Conservation (phyloP, 73 alveolate genomes). For the Tetrahymena borealis region DNA sequence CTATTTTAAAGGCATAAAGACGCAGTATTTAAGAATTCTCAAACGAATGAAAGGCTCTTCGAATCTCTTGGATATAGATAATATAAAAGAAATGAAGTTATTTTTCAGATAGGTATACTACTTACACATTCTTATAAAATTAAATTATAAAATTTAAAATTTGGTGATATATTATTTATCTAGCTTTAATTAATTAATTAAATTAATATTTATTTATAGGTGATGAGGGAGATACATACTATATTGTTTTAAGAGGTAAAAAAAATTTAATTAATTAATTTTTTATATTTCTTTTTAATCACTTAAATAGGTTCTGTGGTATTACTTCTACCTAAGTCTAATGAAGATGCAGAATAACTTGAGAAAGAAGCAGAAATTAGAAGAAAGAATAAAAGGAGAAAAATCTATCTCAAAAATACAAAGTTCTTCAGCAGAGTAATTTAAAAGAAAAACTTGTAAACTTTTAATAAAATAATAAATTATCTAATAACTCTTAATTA, state of each 20-base stretch:
- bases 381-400: neutral
- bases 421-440: neutral
- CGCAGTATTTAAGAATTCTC: neutral
- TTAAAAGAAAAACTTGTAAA: neutral
- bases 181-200: too few relatives aligned
- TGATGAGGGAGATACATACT: neutral
- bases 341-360: neutral
- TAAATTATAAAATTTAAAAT: too few relatives aligned
- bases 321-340: neutral
- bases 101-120: neutral
- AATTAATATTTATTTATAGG: too few relatives aligned
- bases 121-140: too few relatives aligned
- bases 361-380: neutral
- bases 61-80: neutral
- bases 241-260: neutral
- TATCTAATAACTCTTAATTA: too few relatives aligned
- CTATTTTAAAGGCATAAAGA: neutral
- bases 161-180: too few relatives aligned
- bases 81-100: neutral
- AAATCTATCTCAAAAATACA: neutral
- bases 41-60: neutral
- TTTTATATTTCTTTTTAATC: neutral
- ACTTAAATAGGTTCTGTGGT: neutral
- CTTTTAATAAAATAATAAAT: neutral
- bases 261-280: neutral